phyloP scores from a whole-genome alignment of 768 basidiomycete species.

The button mushroom (Agaricus bisporus) region DNA sequence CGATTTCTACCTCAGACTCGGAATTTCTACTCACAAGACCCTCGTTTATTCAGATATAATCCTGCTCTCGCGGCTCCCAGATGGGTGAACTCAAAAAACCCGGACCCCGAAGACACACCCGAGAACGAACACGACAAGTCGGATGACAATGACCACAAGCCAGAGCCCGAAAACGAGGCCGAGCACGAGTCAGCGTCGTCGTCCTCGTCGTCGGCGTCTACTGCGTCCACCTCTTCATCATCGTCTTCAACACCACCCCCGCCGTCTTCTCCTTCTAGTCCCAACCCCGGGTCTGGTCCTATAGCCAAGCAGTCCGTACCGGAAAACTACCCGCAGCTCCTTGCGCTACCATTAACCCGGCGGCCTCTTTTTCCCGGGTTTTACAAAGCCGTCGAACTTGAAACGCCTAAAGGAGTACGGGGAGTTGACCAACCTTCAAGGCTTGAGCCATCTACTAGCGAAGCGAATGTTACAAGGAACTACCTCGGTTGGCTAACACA shows the following conservation, averaged over 20 bases:
- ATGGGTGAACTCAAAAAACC: conserved; percentile 7
- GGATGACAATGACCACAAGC: background rate
- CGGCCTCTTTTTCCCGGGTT: conserved; percentile 96
- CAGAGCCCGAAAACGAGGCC: conserved; percentile 1
- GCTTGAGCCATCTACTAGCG: conserved; percentile 85
- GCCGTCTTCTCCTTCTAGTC: conserved; percentile 24
- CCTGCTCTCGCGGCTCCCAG: background rate
- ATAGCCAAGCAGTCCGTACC: conserved; percentile 87
- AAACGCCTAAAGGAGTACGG: conserved; percentile 83
- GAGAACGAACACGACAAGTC: background rate
- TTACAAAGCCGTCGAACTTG: conserved; percentile 89
- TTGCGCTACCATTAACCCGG: conserved; percentile 92
- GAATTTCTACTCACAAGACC: background rate
- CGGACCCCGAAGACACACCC: background rate
- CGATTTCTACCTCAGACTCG: background rate
- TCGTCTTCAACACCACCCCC: conserved; percentile 12
- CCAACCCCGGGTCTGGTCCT: conserved; percentile 29
- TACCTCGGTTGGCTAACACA: conserved; percentile 92
- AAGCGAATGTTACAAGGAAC: conserved; percentile 91
- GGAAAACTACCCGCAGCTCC: conserved; percentile 86
- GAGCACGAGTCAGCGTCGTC: conserved; percentile 10
- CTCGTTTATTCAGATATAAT: background rate
- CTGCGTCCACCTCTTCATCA: conserved; percentile 15
- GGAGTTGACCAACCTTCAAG: conserved; percentile 84
- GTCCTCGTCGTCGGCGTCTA: conserved; percentile 9